phyloP scores from a whole-genome alignment of 2,329 filamentous ascomycete genomes.

The Leptographium radiaticola region DNA sequence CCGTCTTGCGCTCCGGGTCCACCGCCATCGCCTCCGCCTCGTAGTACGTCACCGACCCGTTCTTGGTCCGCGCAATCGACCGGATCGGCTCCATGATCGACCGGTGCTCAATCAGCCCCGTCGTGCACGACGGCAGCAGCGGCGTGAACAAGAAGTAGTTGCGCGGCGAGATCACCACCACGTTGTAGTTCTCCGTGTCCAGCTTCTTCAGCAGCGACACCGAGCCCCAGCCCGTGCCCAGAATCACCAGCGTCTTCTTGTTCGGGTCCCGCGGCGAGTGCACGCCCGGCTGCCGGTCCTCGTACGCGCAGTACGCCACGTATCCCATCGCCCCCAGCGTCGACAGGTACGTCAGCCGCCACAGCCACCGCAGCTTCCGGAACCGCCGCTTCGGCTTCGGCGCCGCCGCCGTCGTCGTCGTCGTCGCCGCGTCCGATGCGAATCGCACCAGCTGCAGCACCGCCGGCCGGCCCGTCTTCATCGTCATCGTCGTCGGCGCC shows the following conservation, averaged over 20 bases:
- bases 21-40: constrained; percentile 95
- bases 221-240: constrained; percentile 91
- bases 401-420: constrained; percentile 22
- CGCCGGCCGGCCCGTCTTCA: not conserved
- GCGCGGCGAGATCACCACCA: constrained; percentile 90
- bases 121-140: constrained; percentile 91
- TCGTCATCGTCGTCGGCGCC: constrained; percentile 9
- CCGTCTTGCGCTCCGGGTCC: constrained; percentile 77
- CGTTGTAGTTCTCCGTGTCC: constrained; percentile 98
- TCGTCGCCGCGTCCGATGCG: constrained; percentile 14
- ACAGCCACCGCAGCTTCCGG: constrained; percentile 63
- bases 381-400: constrained; percentile 44
- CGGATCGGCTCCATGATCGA: constrained; percentile 99
- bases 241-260: constrained; percentile 95
- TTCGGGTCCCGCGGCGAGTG: constrained; percentile 67
- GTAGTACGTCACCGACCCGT: constrained; percentile 87
- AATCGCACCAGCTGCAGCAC: constrained; percentile 16
- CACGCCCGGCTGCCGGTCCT: constrained; percentile 66
- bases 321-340: constrained; percentile 56
- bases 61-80: constrained; percentile 91
- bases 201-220: constrained; percentile 97
- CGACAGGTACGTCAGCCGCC: constrained; percentile 71
- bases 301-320: constrained; percentile 70
- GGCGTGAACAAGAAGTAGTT: constrained; percentile 99
- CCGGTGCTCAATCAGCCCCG: constrained; percentile 93